Conservation (phyloP, 257 asterid genomes). For the Solanum tarijense region DNA sequence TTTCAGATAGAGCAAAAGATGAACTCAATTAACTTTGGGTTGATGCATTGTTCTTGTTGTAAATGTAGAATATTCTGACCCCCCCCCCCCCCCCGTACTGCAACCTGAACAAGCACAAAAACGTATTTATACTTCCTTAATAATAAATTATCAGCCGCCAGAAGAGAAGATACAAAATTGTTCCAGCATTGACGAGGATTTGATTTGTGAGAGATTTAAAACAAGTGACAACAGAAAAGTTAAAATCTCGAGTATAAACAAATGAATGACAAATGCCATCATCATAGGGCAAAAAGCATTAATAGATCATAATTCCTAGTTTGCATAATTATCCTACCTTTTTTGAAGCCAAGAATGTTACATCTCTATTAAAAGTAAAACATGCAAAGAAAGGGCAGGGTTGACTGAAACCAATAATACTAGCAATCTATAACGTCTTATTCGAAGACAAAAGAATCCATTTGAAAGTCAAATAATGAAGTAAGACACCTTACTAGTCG, state of each 20-base stretch:
- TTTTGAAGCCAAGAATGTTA: neutral
- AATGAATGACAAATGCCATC: neutral
- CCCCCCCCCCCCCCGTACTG: neutral
- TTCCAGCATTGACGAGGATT: neutral
- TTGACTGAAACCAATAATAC: neutral
- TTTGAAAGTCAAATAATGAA: neutral
- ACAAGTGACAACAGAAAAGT: neutral
- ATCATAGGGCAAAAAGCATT: neutral
- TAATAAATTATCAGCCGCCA: neutral
- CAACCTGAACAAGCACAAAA: neutral
- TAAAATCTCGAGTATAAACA: neutral
- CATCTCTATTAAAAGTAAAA: neutral
- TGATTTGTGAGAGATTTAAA: neutral
- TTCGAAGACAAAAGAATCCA: neutral
- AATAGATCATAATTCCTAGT: neutral
- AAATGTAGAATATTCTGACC: neutral
- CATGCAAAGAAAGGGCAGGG: neutral
- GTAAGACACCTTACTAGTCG: neutral
- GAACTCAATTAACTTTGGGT: neutral
- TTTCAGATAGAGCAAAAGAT: neutral
- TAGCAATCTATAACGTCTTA: neutral
- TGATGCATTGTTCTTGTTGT: neutral
- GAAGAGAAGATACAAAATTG: neutral
- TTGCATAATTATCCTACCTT: neutral
- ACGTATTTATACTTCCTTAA: neutral